Base-by-base conservation (phyloP, 345 rosid species). In the Gossypium rotundifolium region DNA sequence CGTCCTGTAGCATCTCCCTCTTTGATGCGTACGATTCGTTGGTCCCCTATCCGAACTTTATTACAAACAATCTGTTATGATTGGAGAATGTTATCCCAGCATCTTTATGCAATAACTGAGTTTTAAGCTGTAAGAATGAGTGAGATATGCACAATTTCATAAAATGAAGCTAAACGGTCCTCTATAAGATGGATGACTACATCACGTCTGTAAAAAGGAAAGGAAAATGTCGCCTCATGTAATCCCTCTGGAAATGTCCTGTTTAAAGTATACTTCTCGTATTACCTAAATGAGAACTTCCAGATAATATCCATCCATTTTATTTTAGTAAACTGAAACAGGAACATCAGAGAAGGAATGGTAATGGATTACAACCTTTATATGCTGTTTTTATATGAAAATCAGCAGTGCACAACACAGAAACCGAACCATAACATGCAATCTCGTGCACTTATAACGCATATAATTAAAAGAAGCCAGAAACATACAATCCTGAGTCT, bases 41-140 rank as follows among this genome's bases (percentile, higher is more conserved):
- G 85, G 82, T 88, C 86, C 57, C 96, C 98, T 79, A 91, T 96
- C 42, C 99, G 86, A 74, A 95, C 98, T 87, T 95, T 95, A 80
- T 92, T 88, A 46, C 99, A 95, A 74, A 95, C 91, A 79, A 95
- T 91, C 99, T 93, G 84, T 80, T 9, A 64, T 7, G 40, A 65
- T 22, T 29, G 45, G 9, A 72, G 18, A 48, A 63, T 51, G 44
- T 79, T 62, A 74, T 29, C 45, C 54, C 74, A 59, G 22, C 49
- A 44, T 46, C 69, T 62, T 42, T n/a, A 40, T 20, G 52, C 52
- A 38, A 38, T 27, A 55, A 70, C 66, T 22, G 70, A 38, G 25
- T 46, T n/a, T 52, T 44, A 33, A 46, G 49, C 61, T 46, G 11
- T 10, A 54, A 3, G 38, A n/a, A 20, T 11, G 53, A 71, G 58